phyloP scores from a whole-genome alignment of 2,329 filamentous ascomycete species.

The Trichoderma breve region DNA sequence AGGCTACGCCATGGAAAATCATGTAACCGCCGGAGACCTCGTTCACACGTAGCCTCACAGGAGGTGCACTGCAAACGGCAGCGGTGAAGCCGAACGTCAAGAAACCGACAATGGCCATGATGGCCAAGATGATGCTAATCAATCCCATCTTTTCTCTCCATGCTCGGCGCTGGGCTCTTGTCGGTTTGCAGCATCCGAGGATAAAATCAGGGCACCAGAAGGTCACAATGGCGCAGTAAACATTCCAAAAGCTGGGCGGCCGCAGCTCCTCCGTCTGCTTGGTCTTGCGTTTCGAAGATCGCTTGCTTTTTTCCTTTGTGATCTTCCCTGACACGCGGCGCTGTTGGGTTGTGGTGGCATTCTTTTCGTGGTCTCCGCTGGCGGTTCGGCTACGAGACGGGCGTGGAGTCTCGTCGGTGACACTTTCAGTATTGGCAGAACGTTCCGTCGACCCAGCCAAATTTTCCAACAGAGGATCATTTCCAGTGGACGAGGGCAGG shows the following conservation, averaged over 20 bases:
- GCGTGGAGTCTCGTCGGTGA: slow-evolving; percentile 44
- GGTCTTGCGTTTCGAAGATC: slow-evolving; percentile 49
- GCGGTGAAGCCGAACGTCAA: slow-evolving; percentile 95
- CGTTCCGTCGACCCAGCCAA: slow-evolving; percentile 62
- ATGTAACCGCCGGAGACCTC: slow-evolving; percentile 79
- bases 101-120: slow-evolving; percentile 89
- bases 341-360: slow-evolving; percentile 34
- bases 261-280: slow-evolving; percentile 61
- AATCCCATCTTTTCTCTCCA: slow-evolving; percentile 99
- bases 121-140: slow-evolving; percentile 85
- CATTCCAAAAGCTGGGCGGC: slow-evolving; percentile 87
- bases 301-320: slow-evolving; percentile 58
- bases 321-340: slow-evolving; percentile 58
- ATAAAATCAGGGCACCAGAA: slow-evolving; percentile 92
- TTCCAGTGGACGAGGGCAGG: slow-evolving; percentile 85
- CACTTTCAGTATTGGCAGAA: slow-evolving; percentile 46
- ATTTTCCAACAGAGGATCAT: slow-evolving; percentile 83
- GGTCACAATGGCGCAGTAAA: slow-evolving; percentile 90
- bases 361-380: slow-evolving; percentile 36
- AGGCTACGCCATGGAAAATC: slow-evolving; percentile 94
- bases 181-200: slow-evolving; percentile 81
- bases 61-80: slow-evolving; percentile 74
- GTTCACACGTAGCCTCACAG: slow-evolving; percentile 75
- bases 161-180: slow-evolving; percentile 83
- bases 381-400: slow-evolving; percentile 35